Conservation (phyloP, 164 flowering plant genomes). For the Vitis riparia region DNA sequence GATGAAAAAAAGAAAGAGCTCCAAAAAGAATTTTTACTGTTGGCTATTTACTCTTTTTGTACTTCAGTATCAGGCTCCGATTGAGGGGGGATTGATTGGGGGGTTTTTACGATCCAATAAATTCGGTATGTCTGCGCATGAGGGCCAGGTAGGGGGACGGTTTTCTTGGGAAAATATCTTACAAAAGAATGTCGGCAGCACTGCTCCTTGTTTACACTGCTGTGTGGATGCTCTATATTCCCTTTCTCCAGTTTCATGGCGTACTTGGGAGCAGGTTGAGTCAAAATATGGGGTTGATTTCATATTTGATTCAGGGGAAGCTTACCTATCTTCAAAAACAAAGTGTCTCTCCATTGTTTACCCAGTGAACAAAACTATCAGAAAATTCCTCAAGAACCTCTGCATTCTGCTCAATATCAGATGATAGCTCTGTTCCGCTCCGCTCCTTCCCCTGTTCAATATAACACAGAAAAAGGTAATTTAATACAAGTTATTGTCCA, state of each 20-base stretch:
- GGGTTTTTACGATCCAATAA: constrained; percentile 2
- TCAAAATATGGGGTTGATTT: background rate
- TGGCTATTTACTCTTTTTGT: constrained; percentile 31
- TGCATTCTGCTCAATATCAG: constrained; percentile 10
- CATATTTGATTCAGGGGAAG: background rate
- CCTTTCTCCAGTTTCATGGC: background rate
- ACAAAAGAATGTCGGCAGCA: constrained; percentile 3
- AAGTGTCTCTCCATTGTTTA: constrained; percentile 39
- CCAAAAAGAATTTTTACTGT: constrained; percentile 24
- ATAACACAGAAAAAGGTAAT: background rate
- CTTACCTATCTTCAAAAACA: constrained; percentile 29
- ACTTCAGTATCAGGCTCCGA: constrained; percentile 13
- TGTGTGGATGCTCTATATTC: background rate
- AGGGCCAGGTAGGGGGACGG: background rate
- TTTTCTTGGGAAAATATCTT: background rate
- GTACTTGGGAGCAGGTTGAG: background rate
- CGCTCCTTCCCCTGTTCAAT: constrained; percentile 29
- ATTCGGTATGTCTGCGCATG: background rate
- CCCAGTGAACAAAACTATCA: constrained; percentile 47
- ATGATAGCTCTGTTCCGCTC: constrained; percentile 25
- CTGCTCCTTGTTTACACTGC: constrained; percentile 2
- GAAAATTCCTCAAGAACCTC: constrained; percentile 38
- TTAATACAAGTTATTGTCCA: background rate
- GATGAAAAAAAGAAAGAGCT: constrained; percentile 14
- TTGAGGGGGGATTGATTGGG: background rate